Conservation (phyloP, 116 monocot genomes). For the Phalaenopsis hybrid region DNA sequence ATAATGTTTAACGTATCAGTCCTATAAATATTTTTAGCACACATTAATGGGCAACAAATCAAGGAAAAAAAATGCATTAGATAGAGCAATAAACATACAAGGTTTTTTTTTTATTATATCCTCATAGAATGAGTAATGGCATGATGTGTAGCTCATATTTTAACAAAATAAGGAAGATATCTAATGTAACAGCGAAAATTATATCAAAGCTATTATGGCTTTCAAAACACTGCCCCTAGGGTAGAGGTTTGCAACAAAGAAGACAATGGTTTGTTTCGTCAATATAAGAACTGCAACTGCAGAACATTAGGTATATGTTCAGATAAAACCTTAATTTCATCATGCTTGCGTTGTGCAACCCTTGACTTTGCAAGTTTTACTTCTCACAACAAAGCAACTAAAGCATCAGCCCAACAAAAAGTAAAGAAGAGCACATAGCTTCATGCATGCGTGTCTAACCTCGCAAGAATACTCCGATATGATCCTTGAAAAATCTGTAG, state of each 20-base stretch:
- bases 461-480: constrained; percentile 77
- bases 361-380: not conserved
- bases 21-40: not conserved
- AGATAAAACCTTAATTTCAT: not conserved
- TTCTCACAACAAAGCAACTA: not conserved
- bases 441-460: constrained; percentile 22
- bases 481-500: constrained; percentile 74
- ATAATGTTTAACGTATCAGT: not conserved
- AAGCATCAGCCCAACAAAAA: not conserved
- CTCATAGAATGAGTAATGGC: no score
- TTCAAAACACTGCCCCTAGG: not conserved
- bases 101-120: not conserved
- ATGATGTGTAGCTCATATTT: no score
- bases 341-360: not conserved
- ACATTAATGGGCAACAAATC: not conserved
- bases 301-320: not conserved
- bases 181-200: no score
- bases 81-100: no score
- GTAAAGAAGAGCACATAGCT: not conserved
- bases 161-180: no score
- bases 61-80: no score
- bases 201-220: not conserved
- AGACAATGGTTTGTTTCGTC: not conserved
- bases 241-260: no score
- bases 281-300: not conserved